Conservation (phyloP, 495 filamentous ascomycete species). For the Aspergillus haitiensis region DNA sequence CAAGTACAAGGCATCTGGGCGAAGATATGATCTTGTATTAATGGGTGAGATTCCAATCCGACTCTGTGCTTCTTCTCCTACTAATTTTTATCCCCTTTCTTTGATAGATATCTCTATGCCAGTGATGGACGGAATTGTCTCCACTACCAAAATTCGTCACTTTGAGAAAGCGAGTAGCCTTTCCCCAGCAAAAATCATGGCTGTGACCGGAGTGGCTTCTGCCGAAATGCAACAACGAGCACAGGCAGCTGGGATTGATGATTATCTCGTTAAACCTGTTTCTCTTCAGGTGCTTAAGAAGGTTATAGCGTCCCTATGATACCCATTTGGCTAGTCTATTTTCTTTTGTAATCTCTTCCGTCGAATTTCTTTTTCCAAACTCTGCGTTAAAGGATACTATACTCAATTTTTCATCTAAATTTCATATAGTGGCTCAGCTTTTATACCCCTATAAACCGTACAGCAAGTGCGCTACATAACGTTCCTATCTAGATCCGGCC, state of each 20-base stretch:
- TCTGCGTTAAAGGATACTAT: background rate
- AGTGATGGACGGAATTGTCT: constrained; percentile 28
- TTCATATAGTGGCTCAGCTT: no score
- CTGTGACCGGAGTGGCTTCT: constrained; percentile 40
- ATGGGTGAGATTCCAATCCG: constrained; percentile 34
- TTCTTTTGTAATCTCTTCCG: no score
- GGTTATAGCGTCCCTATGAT: constrained; percentile 14
- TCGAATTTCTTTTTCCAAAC: background rate
- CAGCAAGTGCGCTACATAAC: no score
- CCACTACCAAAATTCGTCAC: constrained; percentile 27
- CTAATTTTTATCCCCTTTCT: background rate
- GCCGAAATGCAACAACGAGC: constrained; percentile 33
- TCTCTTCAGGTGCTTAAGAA: constrained; percentile 33
- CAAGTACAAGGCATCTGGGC: constrained; percentile 32
- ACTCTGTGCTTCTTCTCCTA: background rate
- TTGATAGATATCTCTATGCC: constrained; percentile 27
- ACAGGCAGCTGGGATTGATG: constrained; percentile 37
- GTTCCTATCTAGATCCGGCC: no score
- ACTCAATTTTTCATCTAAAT: no score
- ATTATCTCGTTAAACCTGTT: constrained; percentile 42
- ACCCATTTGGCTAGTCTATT: background rate
- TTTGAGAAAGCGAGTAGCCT: constrained; percentile 22
- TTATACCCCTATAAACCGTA: no score
- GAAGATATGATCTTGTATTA: constrained; percentile 47
- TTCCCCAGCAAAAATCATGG: constrained; percentile 25